phyloP scores from a whole-genome alignment of 2,329 filamentous ascomycete genomes.

The Sclerotinia borealis region DNA sequence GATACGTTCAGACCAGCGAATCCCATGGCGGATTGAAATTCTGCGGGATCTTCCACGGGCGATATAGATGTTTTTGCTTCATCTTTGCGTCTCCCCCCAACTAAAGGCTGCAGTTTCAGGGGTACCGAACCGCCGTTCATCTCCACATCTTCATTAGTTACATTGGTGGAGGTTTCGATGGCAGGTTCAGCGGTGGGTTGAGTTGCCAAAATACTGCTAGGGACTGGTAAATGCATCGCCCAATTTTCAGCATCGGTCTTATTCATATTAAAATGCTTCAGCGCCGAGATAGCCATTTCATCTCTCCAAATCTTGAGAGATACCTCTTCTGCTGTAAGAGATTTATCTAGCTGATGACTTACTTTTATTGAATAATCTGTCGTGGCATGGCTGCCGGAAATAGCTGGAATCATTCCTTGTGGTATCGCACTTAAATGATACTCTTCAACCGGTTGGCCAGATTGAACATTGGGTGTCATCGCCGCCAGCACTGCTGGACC shows the following conservation, averaged over 20 bases:
- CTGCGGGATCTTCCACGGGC: neutral
- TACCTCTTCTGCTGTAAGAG: neutral
- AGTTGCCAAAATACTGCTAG: neutral
- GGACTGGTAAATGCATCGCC: neutral
- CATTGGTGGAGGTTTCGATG: neutral
- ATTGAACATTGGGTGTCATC: neutral
- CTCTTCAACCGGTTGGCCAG: neutral
- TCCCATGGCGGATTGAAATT: neutral
- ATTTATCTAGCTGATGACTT: neutral
- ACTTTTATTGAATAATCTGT: neutral
- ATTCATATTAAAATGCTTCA: conserved; percentile 12
- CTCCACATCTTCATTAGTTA: neutral
- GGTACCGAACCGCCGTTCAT: neutral
- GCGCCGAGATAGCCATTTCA: conserved; percentile 8
- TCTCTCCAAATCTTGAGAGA: conserved; percentile 7
- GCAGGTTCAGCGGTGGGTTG: neutral
- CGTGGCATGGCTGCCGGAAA: neutral
- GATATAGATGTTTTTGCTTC: neutral
- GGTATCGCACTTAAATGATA: neutral
- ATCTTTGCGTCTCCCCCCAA: too few relatives aligned
- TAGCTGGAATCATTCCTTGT: neutral
- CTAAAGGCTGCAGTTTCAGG: neutral
- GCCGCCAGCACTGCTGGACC: neutral
- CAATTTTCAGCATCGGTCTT: conserved; percentile 4
- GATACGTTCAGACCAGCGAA: neutral